These are phyloP conservation scores for Aphanocladium album DNA, from an alignment of 2,329 filamentous ascomycete species.

Conservation along the genomic window DNA sequence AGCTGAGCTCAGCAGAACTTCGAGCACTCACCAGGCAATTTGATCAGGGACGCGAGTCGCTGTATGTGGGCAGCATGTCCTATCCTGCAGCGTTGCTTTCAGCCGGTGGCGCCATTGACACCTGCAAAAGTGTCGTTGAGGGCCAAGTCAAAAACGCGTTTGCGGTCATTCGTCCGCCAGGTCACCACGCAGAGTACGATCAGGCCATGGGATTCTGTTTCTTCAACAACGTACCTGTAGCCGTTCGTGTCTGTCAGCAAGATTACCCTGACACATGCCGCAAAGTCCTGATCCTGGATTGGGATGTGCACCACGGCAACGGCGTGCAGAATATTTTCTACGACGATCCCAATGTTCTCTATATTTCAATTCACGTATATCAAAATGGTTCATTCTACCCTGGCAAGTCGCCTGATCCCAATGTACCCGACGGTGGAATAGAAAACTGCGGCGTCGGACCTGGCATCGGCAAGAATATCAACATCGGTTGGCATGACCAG, in stretches of 20 bases:
- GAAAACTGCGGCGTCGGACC: conserved; percentile 52
- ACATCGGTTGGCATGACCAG: conserved; percentile 62
- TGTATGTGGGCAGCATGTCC: conserved; percentile 79
- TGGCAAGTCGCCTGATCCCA: conserved; percentile 52
- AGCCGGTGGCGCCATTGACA: conserved; percentile 91
- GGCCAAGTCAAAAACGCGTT: conserved; percentile 90
- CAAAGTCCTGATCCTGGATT: conserved; percentile 90
- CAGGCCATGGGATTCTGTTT: conserved; percentile 91
- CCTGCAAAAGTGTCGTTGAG: conserved; percentile 81
- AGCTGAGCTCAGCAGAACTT: conserved; percentile 58
- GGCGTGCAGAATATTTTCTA: conserved; percentile 97
- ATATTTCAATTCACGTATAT: conserved; percentile 92
- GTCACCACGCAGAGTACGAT: conserved; percentile 87
- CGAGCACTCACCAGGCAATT: conserved; percentile 58
- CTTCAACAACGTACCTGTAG: conserved; percentile 96
- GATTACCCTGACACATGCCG: conserved; percentile 76
- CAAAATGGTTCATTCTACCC: conserved; percentile 83
- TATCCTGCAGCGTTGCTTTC: conserved; percentile 78
- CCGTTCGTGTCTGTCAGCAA: conserved; percentile 78
- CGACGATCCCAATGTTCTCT: conserved; percentile 87
- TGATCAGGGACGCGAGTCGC: conserved; percentile 64
- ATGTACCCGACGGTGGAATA: conserved; percentile 56
- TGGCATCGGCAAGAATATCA: conserved; percentile 59
- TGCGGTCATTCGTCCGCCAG: conserved; percentile 89
- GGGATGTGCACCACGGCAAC: conserved; percentile 80